Evolutionary conservation across 2,329 filamentous ascomycete species (phyloP).

Genomic region (Exophiala lecanii-corni): DNA sequence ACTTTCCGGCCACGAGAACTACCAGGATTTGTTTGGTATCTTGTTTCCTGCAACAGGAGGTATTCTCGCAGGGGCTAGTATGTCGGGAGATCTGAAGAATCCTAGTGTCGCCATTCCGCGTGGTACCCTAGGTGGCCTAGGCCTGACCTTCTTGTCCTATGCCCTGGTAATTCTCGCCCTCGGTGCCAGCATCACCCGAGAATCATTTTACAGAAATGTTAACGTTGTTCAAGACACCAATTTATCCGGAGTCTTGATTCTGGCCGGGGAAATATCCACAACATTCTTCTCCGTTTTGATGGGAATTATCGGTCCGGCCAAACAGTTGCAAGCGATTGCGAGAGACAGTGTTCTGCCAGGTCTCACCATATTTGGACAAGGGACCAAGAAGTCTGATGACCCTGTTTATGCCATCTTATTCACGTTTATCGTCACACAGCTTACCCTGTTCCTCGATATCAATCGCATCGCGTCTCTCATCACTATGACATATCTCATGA

Average conservation of each 20-base stretch:
- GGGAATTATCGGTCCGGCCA: constrained; percentile 80
- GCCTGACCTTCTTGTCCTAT: constrained; percentile 72
- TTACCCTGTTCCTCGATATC: constrained; percentile 76
- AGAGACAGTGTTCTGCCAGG: constrained; percentile 75
- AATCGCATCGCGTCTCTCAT: constrained; percentile 87
- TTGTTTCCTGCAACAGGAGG: constrained; percentile 68
- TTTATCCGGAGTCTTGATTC: constrained; percentile 65
- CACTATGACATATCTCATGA: constrained; percentile 87
- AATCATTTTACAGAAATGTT: constrained; percentile 67
- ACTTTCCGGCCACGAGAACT: constrained; percentile 61
- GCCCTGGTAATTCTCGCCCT: constrained; percentile 71
- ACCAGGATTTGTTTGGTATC: constrained; percentile 79
- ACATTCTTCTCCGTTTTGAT: constrained; percentile 82
- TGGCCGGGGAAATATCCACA: constrained; percentile 77
- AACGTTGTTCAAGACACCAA: constrained; percentile 82
- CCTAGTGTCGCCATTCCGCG: constrained; percentile 80
- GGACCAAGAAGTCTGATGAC: constrained; percentile 67
- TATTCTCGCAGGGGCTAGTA: constrained; percentile 70
- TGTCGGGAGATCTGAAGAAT: constrained; percentile 80
- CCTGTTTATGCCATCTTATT: constrained; percentile 71
- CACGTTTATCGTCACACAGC: constrained; percentile 69
- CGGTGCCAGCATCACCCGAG: constrained; percentile 68
- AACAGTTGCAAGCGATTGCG: constrained; percentile 77
- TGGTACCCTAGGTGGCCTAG: constrained; percentile 74
- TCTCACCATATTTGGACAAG: constrained; percentile 67